phyloP scores from a whole-genome alignment of 768 basidiomycete species.

The Heimioporus sp. region DNA sequence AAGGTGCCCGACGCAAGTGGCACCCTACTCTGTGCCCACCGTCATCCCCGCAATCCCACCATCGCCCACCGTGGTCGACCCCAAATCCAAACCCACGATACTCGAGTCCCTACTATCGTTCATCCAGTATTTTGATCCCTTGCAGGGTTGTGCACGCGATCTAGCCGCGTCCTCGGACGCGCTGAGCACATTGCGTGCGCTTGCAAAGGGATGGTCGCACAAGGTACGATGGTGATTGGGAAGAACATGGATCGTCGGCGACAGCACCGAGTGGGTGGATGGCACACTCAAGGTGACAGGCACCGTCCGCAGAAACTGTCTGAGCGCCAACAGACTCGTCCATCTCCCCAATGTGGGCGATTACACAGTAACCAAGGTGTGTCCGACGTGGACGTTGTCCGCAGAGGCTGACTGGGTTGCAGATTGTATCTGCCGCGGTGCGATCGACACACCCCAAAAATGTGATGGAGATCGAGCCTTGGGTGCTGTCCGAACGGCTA shows the following conservation, averaged over 20 bases:
- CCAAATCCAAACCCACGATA: slow-evolving; percentile 63
- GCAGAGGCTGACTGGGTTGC: neutral
- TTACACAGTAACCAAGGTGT: slow-evolving; percentile 77
- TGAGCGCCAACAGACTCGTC: slow-evolving; percentile 82
- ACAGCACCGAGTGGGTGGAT: slow-evolving; percentile 61
- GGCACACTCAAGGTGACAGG: slow-evolving; percentile 77
- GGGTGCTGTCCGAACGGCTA: slow-evolving; percentile 59
- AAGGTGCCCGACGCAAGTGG: slow-evolving; percentile 90
- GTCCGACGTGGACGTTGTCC: slow-evolving; percentile 10
- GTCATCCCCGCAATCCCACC: slow-evolving; percentile 71
- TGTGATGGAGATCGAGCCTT: slow-evolving; percentile 69
- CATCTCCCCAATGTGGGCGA: slow-evolving; percentile 90
- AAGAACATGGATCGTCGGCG: slow-evolving; percentile 73
- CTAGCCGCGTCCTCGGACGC: slow-evolving; percentile 61
- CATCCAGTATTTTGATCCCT: slow-evolving; percentile 91
- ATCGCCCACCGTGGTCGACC: slow-evolving; percentile 44
- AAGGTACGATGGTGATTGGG: slow-evolving; percentile 84
- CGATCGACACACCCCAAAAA: slow-evolving; percentile 33
- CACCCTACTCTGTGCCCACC: slow-evolving; percentile 78
- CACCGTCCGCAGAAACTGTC: slow-evolving; percentile 68
- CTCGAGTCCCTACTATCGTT: slow-evolving; percentile 92
- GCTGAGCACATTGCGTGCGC: slow-evolving; percentile 66
- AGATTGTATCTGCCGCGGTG: slow-evolving; percentile 69
- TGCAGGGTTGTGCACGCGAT: slow-evolving; percentile 75
- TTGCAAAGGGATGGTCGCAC: slow-evolving; percentile 83